Base-by-base conservation (phyloP, 2,329 filamentous ascomycete species). In the Pseudocercospora macadamiae region DNA sequence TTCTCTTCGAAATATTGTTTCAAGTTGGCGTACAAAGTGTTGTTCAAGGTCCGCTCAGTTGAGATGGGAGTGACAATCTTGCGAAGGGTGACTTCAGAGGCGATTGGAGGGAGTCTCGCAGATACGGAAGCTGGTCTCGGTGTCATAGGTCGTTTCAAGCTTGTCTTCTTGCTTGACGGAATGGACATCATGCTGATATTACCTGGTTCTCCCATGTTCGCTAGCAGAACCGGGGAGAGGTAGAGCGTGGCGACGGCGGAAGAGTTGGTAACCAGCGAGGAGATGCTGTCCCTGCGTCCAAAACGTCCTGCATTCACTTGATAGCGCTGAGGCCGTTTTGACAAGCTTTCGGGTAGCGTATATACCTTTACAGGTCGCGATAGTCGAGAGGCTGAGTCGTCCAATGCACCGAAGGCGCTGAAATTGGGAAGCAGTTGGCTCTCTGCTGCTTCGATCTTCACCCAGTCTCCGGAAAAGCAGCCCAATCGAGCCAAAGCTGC, bases 401-500 rank as follows among this genome's bases (percentile, higher is more conserved):
- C 84, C 64, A 87, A 89, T 62, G 85, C 87, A 19, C 86, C 86
- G 3, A 91, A 79, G 1, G 87, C 87, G 51, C 83, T 89, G 65
- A 85, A 85, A 16, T 82, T 89, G 72, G 86, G 89, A 14, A 80
- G 77, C 19, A 84, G 88, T 59, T 90, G 89, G 70, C 92, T 90
- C 64, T 89, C 83, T 0, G 90, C 84, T 4, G 86, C 82, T 75
- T 96, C 91, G 9, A 97, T 81, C 19, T 89, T 87, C 9, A 96
- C 91, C 95, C 95, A 99, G 71, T 99, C 95, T 26, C 95, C 95
- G 0, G 93, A 97, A 72, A 99, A 99, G 74, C 93, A 97, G 14
- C 93, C 93, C 54, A 99, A 89, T 66, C 93, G 92, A 12, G 91
- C 89, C 18, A 99, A 77, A 1, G 91, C 90, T 57, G 86, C 88